Conservation (phyloP, 495 filamentous ascomycete genomes). For the Hapsidospora chrysogenum region DNA sequence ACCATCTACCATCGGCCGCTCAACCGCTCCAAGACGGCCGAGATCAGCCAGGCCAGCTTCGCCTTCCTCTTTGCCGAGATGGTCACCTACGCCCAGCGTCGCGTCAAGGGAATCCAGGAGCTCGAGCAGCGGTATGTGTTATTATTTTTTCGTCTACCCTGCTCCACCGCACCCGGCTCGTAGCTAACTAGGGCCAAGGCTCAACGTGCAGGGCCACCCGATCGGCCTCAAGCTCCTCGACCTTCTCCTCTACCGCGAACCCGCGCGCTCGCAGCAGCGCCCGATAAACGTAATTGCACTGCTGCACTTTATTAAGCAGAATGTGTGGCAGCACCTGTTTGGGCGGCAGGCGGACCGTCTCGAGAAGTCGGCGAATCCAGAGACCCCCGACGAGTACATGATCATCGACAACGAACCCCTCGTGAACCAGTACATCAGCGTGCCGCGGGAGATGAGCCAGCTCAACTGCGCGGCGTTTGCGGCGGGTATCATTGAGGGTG, state of each 20-base stretch:
- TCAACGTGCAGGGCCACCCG: slow-evolving; percentile 90
- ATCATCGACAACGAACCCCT: slow-evolving; percentile 93
- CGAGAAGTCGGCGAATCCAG: slow-evolving; percentile 67
- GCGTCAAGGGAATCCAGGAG: slow-evolving; percentile 83
- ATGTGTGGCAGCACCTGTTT: slow-evolving; percentile 86
- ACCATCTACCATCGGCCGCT: slow-evolving; percentile 95
- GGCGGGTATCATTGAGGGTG: slow-evolving; percentile 87
- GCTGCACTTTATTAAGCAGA: slow-evolving; percentile 83
- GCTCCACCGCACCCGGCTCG: neutral
- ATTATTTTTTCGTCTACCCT: too few species aligned
- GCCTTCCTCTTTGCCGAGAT: slow-evolving; percentile 94
- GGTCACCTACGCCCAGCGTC: slow-evolving; percentile 84
- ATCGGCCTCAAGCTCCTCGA: slow-evolving; percentile 89
- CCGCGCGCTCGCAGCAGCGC: slow-evolving; percentile 47
- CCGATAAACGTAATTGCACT: slow-evolving; percentile 81
- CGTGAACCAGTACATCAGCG: slow-evolving; percentile 81
- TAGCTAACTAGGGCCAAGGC: slow-evolving; percentile 27
- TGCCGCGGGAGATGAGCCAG: slow-evolving; percentile 88
- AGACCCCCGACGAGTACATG: slow-evolving; percentile 90
- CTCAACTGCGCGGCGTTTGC: slow-evolving; percentile 94
- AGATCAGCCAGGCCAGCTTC: slow-evolving; percentile 83
- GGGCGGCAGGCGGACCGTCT: slow-evolving; percentile 75
- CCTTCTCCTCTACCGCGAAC: slow-evolving; percentile 73
- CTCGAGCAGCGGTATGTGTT: slow-evolving; percentile 74
- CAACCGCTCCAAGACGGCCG: slow-evolving; percentile 69